Conservation (phyloP, 352 stramenopile species). For the Phytophthora colocasiae region DNA sequence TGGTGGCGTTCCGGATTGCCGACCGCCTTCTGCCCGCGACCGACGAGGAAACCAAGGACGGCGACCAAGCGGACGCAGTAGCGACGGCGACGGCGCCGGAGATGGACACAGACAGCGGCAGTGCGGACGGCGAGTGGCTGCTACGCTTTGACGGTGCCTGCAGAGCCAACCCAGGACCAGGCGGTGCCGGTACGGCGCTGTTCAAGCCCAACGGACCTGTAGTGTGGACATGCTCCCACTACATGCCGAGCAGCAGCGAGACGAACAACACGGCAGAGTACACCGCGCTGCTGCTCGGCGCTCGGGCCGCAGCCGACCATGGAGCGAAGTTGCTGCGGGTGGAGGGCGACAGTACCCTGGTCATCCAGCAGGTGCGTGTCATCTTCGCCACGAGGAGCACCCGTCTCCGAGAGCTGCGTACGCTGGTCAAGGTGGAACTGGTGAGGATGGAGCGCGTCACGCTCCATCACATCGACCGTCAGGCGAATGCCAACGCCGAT, state of each 20-base stretch:
- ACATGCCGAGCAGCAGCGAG: background rate
- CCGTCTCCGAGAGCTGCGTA: background rate
- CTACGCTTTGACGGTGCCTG: too few species aligned
- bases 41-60: too few species aligned
- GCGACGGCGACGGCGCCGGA: too few species aligned
- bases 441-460: background rate
- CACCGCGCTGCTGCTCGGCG: background rate
- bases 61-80: background rate
- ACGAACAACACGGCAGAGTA: background rate
- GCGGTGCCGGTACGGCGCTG: background rate
- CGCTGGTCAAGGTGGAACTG: too few species aligned
- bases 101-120: too few species aligned
- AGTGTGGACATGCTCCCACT: background rate
- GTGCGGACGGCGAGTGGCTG: background rate
- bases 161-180: too few species aligned
- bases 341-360: background rate
- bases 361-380: background rate
- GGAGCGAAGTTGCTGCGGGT: background rate
- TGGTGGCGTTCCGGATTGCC: background rate
- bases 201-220: background rate
- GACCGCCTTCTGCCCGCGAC: background rate
- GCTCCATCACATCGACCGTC: slow-evolving; percentile 29
- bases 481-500: slow-evolving; percentile 27
- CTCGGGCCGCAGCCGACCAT: background rate
- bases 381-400: background rate